A percentile compares a stretch with the other conserved stretches of the same genome.
These are phyloP conservation scores for Globisporangium cylindrosporum DNA, from an alignment of 352 stramenopile species.

Conservation along the genomic window DNA sequence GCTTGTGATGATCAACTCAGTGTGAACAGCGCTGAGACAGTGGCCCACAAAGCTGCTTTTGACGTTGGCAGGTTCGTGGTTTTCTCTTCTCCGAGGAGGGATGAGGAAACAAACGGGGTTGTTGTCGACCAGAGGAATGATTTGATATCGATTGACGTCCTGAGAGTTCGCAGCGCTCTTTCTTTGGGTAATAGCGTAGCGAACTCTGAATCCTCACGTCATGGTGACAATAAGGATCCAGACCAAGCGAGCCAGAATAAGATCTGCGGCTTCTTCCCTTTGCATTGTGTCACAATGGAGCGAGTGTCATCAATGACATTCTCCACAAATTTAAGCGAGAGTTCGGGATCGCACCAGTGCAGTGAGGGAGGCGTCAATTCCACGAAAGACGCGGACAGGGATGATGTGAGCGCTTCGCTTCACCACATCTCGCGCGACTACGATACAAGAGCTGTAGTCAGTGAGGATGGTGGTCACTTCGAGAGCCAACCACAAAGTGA, in stretches of 20 bases:
- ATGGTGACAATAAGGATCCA: neutral
- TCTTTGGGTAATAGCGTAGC: neutral
- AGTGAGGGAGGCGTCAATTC: neutral
- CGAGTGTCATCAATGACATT: neutral
- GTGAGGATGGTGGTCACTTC: too few species aligned
- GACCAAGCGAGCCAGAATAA: neutral
- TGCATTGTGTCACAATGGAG: neutral
- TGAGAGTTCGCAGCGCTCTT: neutral
- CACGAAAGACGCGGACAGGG: neutral
- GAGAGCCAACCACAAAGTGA: neutral
- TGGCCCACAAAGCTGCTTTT: neutral
- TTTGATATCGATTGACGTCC: conserved; percentile 9
- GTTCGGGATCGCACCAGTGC: neutral
- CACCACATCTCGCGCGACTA: neutral
- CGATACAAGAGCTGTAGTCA: neutral
- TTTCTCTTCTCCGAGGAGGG: neutral
- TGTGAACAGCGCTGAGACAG: neutral
- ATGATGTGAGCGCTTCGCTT: neutral
- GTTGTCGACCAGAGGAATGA: conserved; percentile 6
- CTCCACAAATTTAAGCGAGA: neutral
- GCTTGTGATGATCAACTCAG: neutral
- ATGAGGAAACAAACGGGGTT: neutral
- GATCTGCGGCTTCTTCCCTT: neutral
- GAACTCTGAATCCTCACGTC: neutral
- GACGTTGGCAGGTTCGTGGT: neutral